Percentiles rank a stretch among this genome's conserved stretches.
phyloP scores from a whole-genome alignment of 768 basidiomycete species.

The Mycena alexandri region DNA sequence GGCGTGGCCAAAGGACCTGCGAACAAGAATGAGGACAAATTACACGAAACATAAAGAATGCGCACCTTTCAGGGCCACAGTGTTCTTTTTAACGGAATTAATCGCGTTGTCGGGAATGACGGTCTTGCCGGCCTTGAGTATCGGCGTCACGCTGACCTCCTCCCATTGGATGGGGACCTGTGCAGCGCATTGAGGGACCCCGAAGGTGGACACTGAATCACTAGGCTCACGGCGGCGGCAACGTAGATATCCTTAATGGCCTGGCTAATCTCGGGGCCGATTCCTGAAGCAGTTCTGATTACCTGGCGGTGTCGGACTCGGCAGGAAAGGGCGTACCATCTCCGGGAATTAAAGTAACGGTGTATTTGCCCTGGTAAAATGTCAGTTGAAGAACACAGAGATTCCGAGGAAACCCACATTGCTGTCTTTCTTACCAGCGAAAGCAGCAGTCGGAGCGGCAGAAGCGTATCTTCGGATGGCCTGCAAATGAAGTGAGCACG shows the following conservation, averaged over 20 bases:
- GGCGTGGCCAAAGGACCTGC: slow-evolving; percentile 96
- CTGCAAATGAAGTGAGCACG: slow-evolving; percentile 48
- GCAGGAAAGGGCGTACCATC: slow-evolving; percentile 73
- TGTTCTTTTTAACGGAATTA: slow-evolving; percentile 93
- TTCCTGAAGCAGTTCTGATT: slow-evolving; percentile 66
- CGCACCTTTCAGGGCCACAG: slow-evolving; percentile 95
- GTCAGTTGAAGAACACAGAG: slow-evolving; percentile 12
- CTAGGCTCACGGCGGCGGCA: slow-evolving; percentile 77
- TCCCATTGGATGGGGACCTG: slow-evolving; percentile 99
- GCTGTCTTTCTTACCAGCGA: slow-evolving; percentile 89
- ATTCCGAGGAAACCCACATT: slow-evolving; percentile 69
- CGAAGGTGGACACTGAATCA: neutral
- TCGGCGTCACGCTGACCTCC: slow-evolving; percentile 96
- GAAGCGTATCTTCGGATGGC: slow-evolving; percentile 75
- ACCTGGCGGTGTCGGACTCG: slow-evolving; percentile 25
- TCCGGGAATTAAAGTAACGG: slow-evolving; percentile 95
- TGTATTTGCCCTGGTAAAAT: slow-evolving; percentile 88
- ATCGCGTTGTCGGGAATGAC: slow-evolving; percentile 96
- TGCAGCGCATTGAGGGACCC: slow-evolving; percentile 19
- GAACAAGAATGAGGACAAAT: slow-evolving; percentile 13
- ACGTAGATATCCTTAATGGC: slow-evolving; percentile 94
- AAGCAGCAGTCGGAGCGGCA: slow-evolving; percentile 87
- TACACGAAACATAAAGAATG: slow-evolving; percentile 12
- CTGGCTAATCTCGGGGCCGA: slow-evolving; percentile 98
- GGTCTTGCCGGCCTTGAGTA: slow-evolving; percentile 95